These are phyloP conservation scores for Bjerkandera adusta DNA, from an alignment of 1,284 basidiomycete species.

Conservation along the genomic window DNA sequence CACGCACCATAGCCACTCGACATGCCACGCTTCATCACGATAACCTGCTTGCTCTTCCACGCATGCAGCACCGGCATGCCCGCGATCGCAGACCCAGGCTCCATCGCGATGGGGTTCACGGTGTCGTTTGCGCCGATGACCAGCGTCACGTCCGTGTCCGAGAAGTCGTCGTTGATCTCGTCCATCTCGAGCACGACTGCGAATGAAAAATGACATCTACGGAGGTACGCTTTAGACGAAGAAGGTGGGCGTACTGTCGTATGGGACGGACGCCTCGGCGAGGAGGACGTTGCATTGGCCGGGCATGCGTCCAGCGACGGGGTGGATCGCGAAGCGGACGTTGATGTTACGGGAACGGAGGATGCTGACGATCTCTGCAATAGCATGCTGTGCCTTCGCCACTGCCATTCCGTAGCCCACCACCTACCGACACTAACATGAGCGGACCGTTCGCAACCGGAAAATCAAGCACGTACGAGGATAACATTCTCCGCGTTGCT, in stretches of 20 bases:
- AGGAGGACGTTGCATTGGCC: slow-evolving; percentile 86
- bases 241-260: slow-evolving; percentile 62
- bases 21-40: slow-evolving; percentile 89
- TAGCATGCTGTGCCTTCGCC: slow-evolving; percentile 84
- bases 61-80: slow-evolving; percentile 88
- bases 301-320: slow-evolving; percentile 59
- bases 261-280: slow-evolving; percentile 85
- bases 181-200: slow-evolving; percentile 88
- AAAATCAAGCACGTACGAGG: slow-evolving; percentile 44
- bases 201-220: neutral
- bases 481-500: slow-evolving; percentile 82
- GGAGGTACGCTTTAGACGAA: neutral
- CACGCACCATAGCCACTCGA: slow-evolving; percentile 74
- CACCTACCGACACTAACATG: slow-evolving; percentile 41
- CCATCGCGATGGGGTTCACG: slow-evolving; percentile 86
- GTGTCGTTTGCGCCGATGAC: slow-evolving; percentile 91
- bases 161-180: slow-evolving; percentile 88
- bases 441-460: neutral
- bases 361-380: slow-evolving; percentile 75
- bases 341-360: slow-evolving; percentile 71
- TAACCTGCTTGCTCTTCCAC: slow-evolving; percentile 88
- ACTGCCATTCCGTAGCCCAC: slow-evolving; percentile 90
- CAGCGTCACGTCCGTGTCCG: slow-evolving; percentile 79
- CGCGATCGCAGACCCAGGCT: slow-evolving; percentile 80
- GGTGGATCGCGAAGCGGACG: slow-evolving; percentile 52